Percentiles rank a stretch among this genome's conserved stretches.
Evolutionary conservation across 192 early-diverging fungal genomes (phyloP).

Genomic region (Coemansia sp.): DNA sequence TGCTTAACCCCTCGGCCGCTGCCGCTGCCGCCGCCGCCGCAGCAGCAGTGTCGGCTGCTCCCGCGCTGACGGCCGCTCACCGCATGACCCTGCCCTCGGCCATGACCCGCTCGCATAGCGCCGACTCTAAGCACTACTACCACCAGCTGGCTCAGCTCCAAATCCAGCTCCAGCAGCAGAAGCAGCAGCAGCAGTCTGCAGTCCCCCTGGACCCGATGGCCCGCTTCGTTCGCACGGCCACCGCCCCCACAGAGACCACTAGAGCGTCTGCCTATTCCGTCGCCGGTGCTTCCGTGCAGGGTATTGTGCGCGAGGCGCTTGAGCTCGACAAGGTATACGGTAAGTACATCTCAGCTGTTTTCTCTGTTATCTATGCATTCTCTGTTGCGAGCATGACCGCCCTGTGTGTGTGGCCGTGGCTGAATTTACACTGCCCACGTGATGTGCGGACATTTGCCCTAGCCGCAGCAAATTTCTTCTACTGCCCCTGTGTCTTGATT

Average conservation of each 20-base stretch:
- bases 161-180: constrained; percentile 31
- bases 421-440: constrained; percentile 34
- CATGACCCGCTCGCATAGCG: constrained; percentile 37
- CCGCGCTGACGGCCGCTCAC: constrained; percentile 31
- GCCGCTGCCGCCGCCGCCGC: constrained; percentile 12
- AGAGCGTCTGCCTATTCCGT: neutral
- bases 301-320: constrained; percentile 46
- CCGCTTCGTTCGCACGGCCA: constrained; percentile 35
- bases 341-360: constrained; percentile 24
- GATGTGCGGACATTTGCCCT: constrained; percentile 12
- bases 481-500: neutral
- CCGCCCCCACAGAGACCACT: constrained; percentile 28
- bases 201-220: constrained; percentile 12
- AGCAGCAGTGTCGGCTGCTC: constrained; percentile 10
- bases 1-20: constrained; percentile 41
- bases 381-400: constrained; percentile 1
- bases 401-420: constrained; percentile 15
- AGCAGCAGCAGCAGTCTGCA: constrained; percentile 21
- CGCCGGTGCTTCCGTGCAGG: constrained; percentile 24
- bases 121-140: constrained; percentile 40
- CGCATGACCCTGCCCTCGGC: constrained; percentile 39
- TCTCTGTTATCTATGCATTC: neutral
- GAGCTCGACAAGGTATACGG: constrained; percentile 54
- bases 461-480: neutral
- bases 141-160: constrained; percentile 37